Evolutionary conservation across 768 basidiomycete species (phyloP), one percentile per base, ranked within the genome.

Genomic region (Tylopilus intermedius): DNA sequence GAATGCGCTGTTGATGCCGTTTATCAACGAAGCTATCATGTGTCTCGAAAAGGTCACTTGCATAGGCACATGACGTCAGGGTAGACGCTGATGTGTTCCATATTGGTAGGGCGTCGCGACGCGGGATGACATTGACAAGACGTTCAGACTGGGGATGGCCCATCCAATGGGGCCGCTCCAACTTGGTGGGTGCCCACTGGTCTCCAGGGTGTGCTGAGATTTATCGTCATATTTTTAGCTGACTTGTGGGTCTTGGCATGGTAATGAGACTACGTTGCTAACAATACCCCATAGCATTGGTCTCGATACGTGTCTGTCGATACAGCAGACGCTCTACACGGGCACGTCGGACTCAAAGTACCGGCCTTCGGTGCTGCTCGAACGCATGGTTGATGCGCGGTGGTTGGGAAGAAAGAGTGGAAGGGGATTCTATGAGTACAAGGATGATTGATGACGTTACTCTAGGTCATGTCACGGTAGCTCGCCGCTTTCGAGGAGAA

Each of bases 11-110:
- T 73, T 98, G 41, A 97, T 97, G 91, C 95, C 95, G 2, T 97
- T 94, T 71, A 86, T 98, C 60, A 98, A 97, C 60, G 95, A 98
- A 78, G 94, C 94, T 0, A 91, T 97, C 59, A 88, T 95, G 83
- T 86, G 84, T 59, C 75, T 98, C 1, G 94, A 97, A 70, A 91
- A 88, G 78, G 91, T 89, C 46, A 9, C 29, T 35, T 32, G 7
- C 15, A 8, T 11, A 5, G 13, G 8, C 3, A 18, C 15, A 18
- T 51, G 11, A 11, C 7, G 40, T 26, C 2, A 27, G 5, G 37
- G 39, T 22, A 2, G 29, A 22, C 27, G 21, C 38, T 54, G 1
- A 61, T 42, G 21, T 4, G 2, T 21, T 35, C 24, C n/a, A 5
- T 5, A n/a, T 9, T 18, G 21, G 22, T 53, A 91, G 87, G 94